Evolutionary conservation across 768 basidiomycete genomes (phyloP).

Genomic region (Mycena indigotica): DNA sequence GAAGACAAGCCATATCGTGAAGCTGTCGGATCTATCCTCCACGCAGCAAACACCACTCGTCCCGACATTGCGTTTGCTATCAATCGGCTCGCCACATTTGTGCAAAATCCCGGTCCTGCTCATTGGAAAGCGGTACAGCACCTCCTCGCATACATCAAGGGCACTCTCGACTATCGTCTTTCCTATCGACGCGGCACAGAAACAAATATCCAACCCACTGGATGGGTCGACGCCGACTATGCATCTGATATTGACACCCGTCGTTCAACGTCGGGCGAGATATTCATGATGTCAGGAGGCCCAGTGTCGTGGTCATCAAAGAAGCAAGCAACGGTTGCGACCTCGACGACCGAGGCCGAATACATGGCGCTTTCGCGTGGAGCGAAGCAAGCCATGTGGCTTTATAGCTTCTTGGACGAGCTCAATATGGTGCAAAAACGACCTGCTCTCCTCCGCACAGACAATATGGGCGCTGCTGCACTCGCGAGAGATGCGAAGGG

Average conservation of each 20-base stretch:
- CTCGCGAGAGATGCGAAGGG: not conserved
- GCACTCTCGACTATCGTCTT: constrained; percentile 29
- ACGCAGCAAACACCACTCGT: constrained; percentile 26
- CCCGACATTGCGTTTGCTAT: constrained; percentile 32
- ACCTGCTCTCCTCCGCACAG: not conserved
- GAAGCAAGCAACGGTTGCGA: not conserved
- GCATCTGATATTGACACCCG: not conserved
- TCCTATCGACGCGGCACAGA: constrained; percentile 16
- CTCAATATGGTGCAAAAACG: not conserved
- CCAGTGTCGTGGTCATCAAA: not conserved
- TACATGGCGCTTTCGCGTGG: not conserved
- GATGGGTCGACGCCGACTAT: constrained; percentile 21
- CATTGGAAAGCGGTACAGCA: constrained; percentile 45
- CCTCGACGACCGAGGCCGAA: not conserved
- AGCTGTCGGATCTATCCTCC: constrained; percentile 28
- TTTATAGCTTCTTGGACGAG: not conserved
- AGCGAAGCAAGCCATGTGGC: not conserved
- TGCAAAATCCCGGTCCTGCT: constrained; percentile 26
- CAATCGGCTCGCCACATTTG: constrained; percentile 24
- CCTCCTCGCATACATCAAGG: constrained; percentile 38
- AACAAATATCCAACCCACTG: constrained; percentile 6
- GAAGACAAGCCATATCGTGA: constrained; percentile 29
- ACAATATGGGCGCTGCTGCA: not conserved
- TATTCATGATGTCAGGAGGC: not conserved
- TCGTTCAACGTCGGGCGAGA: not conserved